Conservation (phyloP, 345 rosid species). For the Hibiscus tridactylites region DNA sequence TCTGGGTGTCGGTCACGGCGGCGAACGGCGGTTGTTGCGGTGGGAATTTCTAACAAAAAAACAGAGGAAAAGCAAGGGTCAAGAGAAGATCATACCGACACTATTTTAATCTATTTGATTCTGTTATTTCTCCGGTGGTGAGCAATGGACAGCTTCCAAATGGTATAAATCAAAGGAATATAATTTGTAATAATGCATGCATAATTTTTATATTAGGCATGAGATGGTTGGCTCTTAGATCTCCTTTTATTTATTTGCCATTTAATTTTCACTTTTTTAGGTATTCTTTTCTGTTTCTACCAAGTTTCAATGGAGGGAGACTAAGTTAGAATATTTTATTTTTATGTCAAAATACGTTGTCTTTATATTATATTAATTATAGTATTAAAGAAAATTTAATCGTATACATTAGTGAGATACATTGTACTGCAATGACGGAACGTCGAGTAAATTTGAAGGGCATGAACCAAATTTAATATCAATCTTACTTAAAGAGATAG, state of each 20-base stretch:
- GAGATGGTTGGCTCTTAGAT: neutral
- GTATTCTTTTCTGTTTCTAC: neutral
- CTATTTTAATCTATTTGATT: neutral
- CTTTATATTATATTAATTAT: too few species aligned
- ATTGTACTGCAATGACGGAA: too few species aligned
- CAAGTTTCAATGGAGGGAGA: neutral
- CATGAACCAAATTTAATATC: too few species aligned
- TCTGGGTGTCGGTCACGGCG: constrained; percentile 3
- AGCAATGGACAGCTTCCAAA: neutral
- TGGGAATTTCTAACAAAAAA: neutral
- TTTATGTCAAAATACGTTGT: too few species aligned
- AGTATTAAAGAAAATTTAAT: too few species aligned
- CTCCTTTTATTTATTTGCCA: neutral
- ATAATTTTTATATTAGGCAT: neutral
- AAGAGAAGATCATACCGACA: constrained; percentile 24
- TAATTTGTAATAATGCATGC: too few species aligned
- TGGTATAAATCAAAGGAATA: too few species aligned
- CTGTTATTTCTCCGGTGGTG: too few species aligned
- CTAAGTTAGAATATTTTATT: too few species aligned
- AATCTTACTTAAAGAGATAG: too few species aligned
- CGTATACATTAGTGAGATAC: too few species aligned
- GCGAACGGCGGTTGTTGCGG: neutral
- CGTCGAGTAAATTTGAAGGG: too few species aligned
- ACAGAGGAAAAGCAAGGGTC: constrained; percentile 8
- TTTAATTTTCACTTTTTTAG: neutral